phyloP scores from a whole-genome alignment of 805 yeast genomes.

The Pichia membranifaciens region DNA sequence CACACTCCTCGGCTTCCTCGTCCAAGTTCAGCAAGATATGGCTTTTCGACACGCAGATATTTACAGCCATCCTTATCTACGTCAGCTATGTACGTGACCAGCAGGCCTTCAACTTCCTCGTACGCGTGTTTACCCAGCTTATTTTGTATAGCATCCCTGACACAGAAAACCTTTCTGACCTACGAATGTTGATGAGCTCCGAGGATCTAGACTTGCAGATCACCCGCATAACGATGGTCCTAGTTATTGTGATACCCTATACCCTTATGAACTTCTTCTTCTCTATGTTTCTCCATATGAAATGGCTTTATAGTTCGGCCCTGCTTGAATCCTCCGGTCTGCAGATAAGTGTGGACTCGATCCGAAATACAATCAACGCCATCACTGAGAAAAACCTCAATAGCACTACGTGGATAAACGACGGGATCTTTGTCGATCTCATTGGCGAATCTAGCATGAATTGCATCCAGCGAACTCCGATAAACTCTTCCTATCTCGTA shows the following conservation, averaged over 20 bases:
- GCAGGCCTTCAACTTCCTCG: neutral
- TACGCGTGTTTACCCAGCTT: conserved; percentile 1
- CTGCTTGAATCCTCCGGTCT: neutral
- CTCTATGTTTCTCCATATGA: neutral
- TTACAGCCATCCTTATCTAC: conserved; percentile 3
- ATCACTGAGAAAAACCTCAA: neutral
- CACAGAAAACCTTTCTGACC: neutral
- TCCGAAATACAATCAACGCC: neutral
- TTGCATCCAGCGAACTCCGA: neutral
- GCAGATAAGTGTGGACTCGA: neutral
- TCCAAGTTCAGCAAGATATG: neutral
- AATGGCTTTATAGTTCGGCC: neutral
- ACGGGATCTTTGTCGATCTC: conserved; percentile 22
- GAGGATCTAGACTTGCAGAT: neutral
- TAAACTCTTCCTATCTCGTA: conserved; percentile 12
- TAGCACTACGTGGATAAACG: conserved; percentile 16
- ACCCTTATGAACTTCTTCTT: conserved; percentile 1
- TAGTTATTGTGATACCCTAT: neutral
- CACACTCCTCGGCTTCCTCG: too few relatives aligned
- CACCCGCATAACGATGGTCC: neutral
- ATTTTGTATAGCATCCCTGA: conserved; percentile 5
- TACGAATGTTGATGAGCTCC: neutral
- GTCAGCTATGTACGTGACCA: conserved; percentile 5
- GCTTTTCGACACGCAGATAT: neutral
- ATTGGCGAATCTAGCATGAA: conserved; percentile 24